A percentile compares a stretch with the other conserved stretches of the same genome.
phyloP scores from a whole-genome alignment of 2,329 filamentous ascomycete species.

The Diaporthe aspalathi region DNA sequence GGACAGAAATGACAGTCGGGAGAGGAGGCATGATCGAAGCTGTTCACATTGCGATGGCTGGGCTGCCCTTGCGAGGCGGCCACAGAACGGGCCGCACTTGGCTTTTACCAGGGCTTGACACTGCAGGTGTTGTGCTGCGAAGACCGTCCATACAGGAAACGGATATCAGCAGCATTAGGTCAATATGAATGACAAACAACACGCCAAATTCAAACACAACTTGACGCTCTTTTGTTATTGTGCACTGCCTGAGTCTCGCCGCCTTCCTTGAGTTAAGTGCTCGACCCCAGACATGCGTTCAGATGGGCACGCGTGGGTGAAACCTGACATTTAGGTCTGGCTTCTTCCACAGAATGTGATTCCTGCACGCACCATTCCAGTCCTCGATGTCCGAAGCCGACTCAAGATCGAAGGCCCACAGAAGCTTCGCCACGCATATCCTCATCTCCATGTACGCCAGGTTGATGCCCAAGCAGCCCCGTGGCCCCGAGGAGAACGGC shows the following conservation, averaged over 20 bases:
- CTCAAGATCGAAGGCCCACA: constrained; percentile 45
- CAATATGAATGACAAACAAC: neutral
- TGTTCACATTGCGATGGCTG: no score
- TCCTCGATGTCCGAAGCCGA: constrained; percentile 32
- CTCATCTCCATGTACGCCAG: constrained; percentile 44
- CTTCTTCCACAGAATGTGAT: constrained; percentile 49
- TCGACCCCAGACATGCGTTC: neutral
- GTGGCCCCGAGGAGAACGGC: constrained; percentile 33
- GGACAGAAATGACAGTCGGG: neutral
- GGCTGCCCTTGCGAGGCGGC: no score
- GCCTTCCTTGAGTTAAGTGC: constrained; percentile 43
- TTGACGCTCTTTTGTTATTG: no score
- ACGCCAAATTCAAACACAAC: neutral
- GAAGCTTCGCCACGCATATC: constrained; percentile 41
- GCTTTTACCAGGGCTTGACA: no score
- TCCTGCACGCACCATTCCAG: constrained; percentile 42
- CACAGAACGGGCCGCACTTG: no score
- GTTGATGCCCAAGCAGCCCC: constrained; percentile 35
- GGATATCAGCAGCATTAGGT: neutral
- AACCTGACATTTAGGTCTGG: constrained; percentile 41
- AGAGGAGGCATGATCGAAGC: neutral
- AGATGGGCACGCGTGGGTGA: constrained; percentile 25
- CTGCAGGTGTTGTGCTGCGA: neutral
- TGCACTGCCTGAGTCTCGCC: constrained; percentile 49
- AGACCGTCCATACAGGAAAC: neutral